A percentile compares a stretch with the other conserved stretches of the same genome.
Conservation (phyloP, 345 rosid genomes). For the Moringa oleifera region DNA sequence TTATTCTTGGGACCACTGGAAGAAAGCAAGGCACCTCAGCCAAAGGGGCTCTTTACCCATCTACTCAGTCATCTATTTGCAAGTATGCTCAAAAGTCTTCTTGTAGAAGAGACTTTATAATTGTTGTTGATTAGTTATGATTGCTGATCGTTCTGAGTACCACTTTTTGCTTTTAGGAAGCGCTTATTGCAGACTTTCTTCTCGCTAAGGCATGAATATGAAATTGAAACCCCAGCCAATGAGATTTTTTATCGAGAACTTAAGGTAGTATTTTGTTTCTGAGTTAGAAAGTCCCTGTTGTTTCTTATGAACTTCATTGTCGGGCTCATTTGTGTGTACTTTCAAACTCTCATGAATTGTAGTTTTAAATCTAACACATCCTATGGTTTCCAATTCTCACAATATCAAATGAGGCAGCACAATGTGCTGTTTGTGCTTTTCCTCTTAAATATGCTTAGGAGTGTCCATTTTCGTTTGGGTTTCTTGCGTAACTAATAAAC, state of each 20-base stretch:
- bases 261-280: slow-evolving; percentile 50
- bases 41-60: slow-evolving; percentile 71
- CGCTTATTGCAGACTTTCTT: slow-evolving; percentile 55
- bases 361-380: no score
- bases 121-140: neutral
- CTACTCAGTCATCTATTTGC: slow-evolving; percentile 79
- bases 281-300: neutral
- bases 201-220: slow-evolving; percentile 23
- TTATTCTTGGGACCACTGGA: slow-evolving; percentile 85
- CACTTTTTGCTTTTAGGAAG: slow-evolving; percentile 32
- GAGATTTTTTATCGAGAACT: slow-evolving; percentile 56
- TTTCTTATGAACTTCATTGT: slow-evolving; percentile 10
- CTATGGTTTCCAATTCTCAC: slow-evolving; percentile 7
- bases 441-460: slow-evolving; percentile 1
- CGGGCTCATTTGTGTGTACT: slow-evolving; percentile 11
- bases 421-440: neutral
- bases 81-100: slow-evolving; percentile 47
- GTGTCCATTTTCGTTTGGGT: slow-evolving; percentile 9
- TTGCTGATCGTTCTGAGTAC: neutral
- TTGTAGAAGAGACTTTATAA: slow-evolving; percentile 4
- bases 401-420: neutral
- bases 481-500: neutral
- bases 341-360: no score
- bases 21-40: slow-evolving; percentile 94
- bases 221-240: slow-evolving; percentile 16